A percentile compares a stretch with the other conserved stretches of the same genome.
Evolutionary conservation across 2,329 filamentous ascomycete genomes (phyloP).

Genomic region (Colletotrichum eleusines): DNA sequence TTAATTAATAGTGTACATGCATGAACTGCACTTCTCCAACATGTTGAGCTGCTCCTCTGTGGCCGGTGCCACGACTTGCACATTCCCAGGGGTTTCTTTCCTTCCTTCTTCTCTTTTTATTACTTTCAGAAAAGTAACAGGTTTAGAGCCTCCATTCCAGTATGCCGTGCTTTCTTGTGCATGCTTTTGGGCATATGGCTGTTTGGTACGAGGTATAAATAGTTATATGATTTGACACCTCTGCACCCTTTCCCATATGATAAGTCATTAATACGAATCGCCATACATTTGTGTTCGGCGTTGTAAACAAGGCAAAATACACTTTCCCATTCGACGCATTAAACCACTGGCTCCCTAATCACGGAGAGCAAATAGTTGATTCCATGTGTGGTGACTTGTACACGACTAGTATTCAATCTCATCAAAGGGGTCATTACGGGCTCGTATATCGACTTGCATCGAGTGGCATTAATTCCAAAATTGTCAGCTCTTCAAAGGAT

Average conservation of each 20-base stretch:
- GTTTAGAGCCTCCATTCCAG: neutral
- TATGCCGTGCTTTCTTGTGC: neutral
- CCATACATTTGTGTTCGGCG: neutral
- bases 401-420: neutral
- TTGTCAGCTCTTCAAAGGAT: neutral
- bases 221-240: neutral
- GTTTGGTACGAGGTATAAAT: neutral
- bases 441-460: neutral
- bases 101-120: too few relatives aligned
- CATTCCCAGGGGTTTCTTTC: constrained; percentile 3
- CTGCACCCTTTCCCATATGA: neutral
- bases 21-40: neutral
- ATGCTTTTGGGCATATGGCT: accelerated
- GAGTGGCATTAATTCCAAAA: too few relatives aligned
- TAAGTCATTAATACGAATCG: neutral
- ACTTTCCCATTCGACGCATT: neutral
- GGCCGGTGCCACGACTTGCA: too few relatives aligned
- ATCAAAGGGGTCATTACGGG: neutral
- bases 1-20: neutral
- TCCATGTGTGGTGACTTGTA: neutral
- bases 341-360: neutral
- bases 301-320: neutral
- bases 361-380: neutral
- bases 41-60: neutral
- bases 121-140: neutral